Conservation (phyloP, 306 rosid genomes). For the Vigna hirtella region DNA sequence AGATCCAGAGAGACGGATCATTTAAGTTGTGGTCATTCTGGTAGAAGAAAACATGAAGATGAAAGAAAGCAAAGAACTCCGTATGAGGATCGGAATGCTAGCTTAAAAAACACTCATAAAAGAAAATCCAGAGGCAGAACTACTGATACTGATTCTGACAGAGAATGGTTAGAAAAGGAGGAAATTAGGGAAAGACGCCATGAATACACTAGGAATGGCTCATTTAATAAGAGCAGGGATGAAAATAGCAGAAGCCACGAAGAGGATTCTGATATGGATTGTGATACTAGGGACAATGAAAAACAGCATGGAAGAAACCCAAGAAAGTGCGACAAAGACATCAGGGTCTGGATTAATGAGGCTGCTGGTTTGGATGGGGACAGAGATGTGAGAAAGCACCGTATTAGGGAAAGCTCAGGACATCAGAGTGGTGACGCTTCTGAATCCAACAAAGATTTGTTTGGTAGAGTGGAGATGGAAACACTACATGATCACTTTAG, state of each 20-base stretch:
- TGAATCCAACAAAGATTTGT: conserved; percentile 40
- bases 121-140: conserved; percentile 55
- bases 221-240: conserved; percentile 42
- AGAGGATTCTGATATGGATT: conserved; percentile 52
- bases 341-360: conserved; percentile 40
- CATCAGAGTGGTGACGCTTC: conserved; percentile 38
- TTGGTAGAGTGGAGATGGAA: conserved; percentile 43
- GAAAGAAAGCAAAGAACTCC: conserved; percentile 48
- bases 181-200: conserved; percentile 43
- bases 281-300: conserved; percentile 41
- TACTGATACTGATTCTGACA: conserved; percentile 50
- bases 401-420: conserved; percentile 40
- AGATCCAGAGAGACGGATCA: conserved; percentile 61
- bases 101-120: conserved; percentile 39
- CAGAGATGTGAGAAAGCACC: conserved; percentile 39
- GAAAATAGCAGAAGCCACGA: conserved; percentile 43
- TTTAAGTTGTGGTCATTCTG: conserved; percentile 43
- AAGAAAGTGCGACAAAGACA: conserved; percentile 40
- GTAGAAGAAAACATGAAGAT: conserved; percentile 52
- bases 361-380: conserved; percentile 36
- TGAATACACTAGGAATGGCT: conserved; percentile 38
- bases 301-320: conserved; percentile 52
- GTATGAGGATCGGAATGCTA: conserved; percentile 45
- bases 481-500: conserved; percentile 33
- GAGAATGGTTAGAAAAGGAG: conserved; percentile 55